Conservation (phyloP, 2,329 filamentous ascomycete genomes). For the Cercospora berteroae region DNA sequence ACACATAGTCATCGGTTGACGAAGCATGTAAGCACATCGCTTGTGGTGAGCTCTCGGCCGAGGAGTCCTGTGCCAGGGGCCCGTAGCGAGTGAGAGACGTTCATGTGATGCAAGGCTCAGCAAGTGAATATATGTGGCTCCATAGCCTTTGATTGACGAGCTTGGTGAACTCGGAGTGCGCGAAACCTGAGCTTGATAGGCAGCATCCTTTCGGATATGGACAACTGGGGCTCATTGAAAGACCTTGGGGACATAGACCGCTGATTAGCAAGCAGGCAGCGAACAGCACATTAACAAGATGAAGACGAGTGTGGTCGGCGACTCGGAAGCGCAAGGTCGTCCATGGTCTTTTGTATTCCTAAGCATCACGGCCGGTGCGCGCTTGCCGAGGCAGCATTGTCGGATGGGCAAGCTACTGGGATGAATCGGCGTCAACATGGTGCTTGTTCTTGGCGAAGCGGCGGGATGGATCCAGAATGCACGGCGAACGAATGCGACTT, state of each 20-base stretch:
- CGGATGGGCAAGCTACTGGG: background rate
- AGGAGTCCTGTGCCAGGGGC: background rate
- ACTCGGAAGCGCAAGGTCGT: background rate
- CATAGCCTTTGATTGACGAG: background rate
- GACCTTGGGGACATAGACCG: background rate
- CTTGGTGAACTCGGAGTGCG: background rate
- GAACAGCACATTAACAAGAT: background rate
- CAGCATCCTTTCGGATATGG: background rate
- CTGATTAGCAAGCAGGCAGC: background rate
- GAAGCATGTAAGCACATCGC: background rate
- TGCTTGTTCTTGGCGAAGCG: background rate
- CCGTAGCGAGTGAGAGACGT: background rate
- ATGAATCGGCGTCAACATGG: background rate
- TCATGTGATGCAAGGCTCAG: background rate
- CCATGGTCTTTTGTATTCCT: background rate
- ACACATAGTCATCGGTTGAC: background rate
- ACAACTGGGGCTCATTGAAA: background rate
- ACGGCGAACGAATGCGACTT: background rate
- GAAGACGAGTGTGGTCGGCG: background rate
- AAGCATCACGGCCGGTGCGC: background rate
- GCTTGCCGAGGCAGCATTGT: background rate
- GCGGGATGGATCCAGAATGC: background rate
- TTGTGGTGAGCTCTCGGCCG: background rate
- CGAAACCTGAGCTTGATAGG: background rate
- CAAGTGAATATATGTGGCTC: background rate